Percentiles rank a stretch among this genome's conserved stretches.
phyloP scores from a whole-genome alignment of 2,329 filamentous ascomycete species.

The Aureobasidium leucospermi region DNA sequence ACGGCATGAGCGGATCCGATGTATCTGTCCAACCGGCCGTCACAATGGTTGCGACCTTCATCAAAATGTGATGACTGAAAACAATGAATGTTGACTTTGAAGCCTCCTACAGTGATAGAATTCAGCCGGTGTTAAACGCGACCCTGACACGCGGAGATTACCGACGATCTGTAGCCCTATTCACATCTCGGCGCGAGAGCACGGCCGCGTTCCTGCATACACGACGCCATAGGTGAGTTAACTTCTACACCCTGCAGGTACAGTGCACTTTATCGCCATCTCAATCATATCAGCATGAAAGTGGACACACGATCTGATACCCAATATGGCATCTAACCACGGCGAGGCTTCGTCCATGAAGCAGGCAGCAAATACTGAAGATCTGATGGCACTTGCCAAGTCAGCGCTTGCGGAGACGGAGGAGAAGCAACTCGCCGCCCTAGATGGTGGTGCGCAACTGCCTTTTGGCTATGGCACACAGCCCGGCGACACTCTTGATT shows the following conservation, averaged over 20 bases:
- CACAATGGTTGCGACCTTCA: no score
- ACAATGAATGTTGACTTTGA: no score
- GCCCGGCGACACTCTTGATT: constrained; percentile 68
- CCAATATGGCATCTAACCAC: constrained; percentile 10
- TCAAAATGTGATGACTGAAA: no score
- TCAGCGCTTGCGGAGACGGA: constrained; percentile 17
- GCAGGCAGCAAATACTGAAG: constrained; percentile 12
- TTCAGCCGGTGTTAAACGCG: not conserved
- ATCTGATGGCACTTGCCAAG: constrained; percentile 16
- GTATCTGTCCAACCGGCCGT: no score
- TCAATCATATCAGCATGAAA: constrained; percentile 2
- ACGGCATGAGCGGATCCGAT: no score
- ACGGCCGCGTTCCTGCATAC: constrained; percentile 10
- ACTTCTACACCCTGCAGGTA: constrained; percentile 5
- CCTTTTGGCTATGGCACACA: constrained; percentile 19
- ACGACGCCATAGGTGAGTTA: not conserved
- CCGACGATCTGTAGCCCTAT: not conserved
- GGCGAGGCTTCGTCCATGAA: constrained; percentile 7
- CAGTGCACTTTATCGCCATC: constrained; percentile 1
- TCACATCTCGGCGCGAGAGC: not conserved
- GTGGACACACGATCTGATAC: constrained; percentile 8
- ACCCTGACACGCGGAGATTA: not conserved
- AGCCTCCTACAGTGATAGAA: no score
- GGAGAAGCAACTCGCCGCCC: constrained; percentile 15
- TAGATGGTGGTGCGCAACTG: constrained; percentile 13